Base-by-base conservation (phyloP, 2,329 filamentous ascomycete species). In the Neospermospora avenae region DNA sequence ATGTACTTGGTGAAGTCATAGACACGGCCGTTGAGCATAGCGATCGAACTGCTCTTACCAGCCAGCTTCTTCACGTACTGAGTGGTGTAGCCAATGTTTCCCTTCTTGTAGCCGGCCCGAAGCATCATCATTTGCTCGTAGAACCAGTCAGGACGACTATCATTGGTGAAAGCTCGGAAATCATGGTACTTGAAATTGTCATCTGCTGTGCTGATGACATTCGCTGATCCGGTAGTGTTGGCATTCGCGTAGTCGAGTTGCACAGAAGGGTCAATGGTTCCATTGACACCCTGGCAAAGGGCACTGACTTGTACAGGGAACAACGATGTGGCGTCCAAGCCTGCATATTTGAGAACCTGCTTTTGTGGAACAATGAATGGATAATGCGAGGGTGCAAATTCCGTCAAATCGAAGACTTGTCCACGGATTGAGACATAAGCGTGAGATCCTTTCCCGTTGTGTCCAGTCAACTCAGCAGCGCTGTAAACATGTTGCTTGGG, bases 221-320 rank as follows among this genome's bases (percentile, higher is more conserved):
- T 83, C 20, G 86, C 84, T 13, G 84, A 82, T 18, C 87, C 88
- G 14, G 85, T 84, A 57, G 87, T 80, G 74, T 99, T 99, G 63
- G 84, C 85, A 39, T 81, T 84, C 65, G 86, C 86, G 76, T 93
- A 98, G 74, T 93, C 89, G 28, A 99, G 81, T 49, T 89, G 88
- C n/a, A 99, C 90, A 44, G 85, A 82, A 3, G 83, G 82, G 70
- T 91, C 82, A 45, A 86, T 77, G 1, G 70, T 72, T 22, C 88
- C 90, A 65, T 86, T 80, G 34, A 83, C 84, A 60, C 93, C 95
- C 61, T 89, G 84, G 75, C 95, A 99, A 39, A 99, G 81, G 45
- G 93, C 92, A 4, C 89, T 96, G 16, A 99, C 93, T 73, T 99
- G 95, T 0, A 99, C 82, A 0, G 96, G 95, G 77, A 99, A 99